Evolutionary conservation across 495 filamentous ascomycete genomes (phyloP).

Genomic region (Aspergillus affinis): DNA sequence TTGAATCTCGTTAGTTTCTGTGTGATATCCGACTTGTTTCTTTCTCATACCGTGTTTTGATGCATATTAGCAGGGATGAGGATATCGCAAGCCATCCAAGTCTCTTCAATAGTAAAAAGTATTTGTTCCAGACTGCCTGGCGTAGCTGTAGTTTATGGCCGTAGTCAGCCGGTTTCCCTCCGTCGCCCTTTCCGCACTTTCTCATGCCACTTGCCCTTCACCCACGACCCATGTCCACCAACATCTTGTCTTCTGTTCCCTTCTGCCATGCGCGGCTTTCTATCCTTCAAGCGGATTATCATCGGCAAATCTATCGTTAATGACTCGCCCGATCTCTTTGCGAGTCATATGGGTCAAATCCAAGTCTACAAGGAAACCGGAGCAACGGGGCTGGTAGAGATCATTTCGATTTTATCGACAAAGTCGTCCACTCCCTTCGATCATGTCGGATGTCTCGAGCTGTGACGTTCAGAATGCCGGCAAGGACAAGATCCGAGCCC

Average conservation of each 20-base stretch:
- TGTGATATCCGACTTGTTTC: constrained; percentile 50
- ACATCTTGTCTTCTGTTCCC: neutral
- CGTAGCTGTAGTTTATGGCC: neutral
- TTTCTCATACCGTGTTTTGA: constrained; percentile 29
- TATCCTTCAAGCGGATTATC: neutral
- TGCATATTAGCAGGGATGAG: constrained; percentile 37
- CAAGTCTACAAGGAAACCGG: neutral
- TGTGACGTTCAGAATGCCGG: constrained; percentile 8
- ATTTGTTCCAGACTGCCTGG: neutral
- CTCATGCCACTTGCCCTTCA: neutral
- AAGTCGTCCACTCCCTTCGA: constrained; percentile 11
- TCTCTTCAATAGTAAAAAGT: constrained; percentile 13
- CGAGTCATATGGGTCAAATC: neutral
- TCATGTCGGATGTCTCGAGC: constrained; percentile 27
- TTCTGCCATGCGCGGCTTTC: neutral
- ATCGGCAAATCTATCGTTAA: neutral
- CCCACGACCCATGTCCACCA: neutral
- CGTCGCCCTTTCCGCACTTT: neutral
- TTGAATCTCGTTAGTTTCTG: constrained; percentile 31
- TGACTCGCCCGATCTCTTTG: too few relatives aligned
- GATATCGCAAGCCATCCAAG: constrained; percentile 34
- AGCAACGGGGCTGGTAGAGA: neutral
- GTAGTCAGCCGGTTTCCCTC: neutral
- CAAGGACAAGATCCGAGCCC: constrained; percentile 24
- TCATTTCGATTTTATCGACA: neutral